Evolutionary conservation across 1,284 basidiomycete genomes (phyloP), one percentile per base, ranked within the genome.

Genomic region (Cutaneotrichosporon arboriforme): DNA sequence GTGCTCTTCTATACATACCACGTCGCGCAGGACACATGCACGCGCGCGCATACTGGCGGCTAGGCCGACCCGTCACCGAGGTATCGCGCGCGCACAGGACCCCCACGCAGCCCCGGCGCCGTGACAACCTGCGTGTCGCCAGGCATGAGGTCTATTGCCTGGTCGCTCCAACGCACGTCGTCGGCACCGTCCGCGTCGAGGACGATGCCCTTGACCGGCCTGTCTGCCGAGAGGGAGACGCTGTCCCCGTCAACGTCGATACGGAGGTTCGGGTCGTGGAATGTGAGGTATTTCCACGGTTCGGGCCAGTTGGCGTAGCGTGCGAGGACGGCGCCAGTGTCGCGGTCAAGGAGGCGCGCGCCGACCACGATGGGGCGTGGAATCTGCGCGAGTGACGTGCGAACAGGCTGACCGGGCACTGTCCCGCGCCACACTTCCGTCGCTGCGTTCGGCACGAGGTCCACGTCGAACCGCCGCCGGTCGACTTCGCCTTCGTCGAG

Each of bases 271-370:
- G 79, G 73, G 18, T 81, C 65, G 36, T 89, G 88, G 79, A 90
- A 91, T 44, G 81, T 78, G 70, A 93, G 84, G 74, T 83, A 92
- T 75, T 94, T 93, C 80, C 85, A 92, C 23, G 90, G 90, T 71
- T 91, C 87, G 12, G 87, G 87, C 88, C 87, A 90, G 61, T 65
- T 67, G 22, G 62, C 61, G 74, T 84, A 86, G 56, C 90, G 80
- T n/a, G 81, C 84, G 26, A 92, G 74, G 36, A 91, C 82, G 5
- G 65, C 66, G 26, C 55, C 46, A 5, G 26, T 31, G 42, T 44
- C 46, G 2, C 35, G 42, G 37, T 77, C 73, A 20, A 87, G 66
- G 41, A 93, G 72, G 49, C 87, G 80, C 21, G 86, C 86, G 34
- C 85, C 86, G n/a, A 88, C 80, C 52, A 92, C 77, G 57, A 92